Conservation (phyloP, 768 basidiomycete species). For the Xerocomellus amylosporus region DNA sequence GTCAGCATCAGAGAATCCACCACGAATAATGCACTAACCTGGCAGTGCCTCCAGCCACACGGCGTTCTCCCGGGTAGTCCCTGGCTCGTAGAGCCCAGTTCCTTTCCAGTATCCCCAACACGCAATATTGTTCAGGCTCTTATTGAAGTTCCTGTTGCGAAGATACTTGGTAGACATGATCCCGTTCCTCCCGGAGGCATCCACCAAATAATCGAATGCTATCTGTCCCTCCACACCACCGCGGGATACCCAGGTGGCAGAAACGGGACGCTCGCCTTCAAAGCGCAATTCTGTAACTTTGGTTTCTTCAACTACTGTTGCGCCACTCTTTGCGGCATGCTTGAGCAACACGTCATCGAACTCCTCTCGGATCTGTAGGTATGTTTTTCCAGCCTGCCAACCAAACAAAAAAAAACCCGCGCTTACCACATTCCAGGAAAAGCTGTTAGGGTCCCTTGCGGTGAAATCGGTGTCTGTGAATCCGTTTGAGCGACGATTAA, state of each 20-base stretch:
- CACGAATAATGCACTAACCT: background rate
- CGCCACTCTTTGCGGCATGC: background rate
- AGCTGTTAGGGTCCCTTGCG: background rate
- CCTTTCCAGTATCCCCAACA: conserved; percentile 39
- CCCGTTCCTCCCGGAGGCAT: conserved; percentile 13
- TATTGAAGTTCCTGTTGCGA: conserved; percentile 34
- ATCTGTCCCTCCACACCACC: background rate
- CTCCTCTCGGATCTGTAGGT: conserved; percentile 1
- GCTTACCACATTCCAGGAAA: conserved; percentile 5
- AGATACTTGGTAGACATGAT: conserved; percentile 29
- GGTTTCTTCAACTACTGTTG: conserved; percentile 1
- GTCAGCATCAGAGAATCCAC: no score
- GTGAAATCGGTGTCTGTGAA: conserved; percentile 10
- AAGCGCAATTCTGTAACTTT: conserved; percentile 8
- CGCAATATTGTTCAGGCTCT: conserved; percentile 35
- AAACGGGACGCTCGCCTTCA: no score
- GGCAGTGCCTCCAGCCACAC: conserved; percentile 37
- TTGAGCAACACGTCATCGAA: conserved; percentile 3
- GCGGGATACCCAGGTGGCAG: no score
- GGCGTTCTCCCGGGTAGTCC: conserved; percentile 34
- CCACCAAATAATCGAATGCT: conserved; percentile 8
- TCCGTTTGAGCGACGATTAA: background rate
- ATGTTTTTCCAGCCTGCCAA: no score
- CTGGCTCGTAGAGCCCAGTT: conserved; percentile 27
- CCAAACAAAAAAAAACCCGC: no score